phyloP scores from a whole-genome alignment of 176 grass and related monocot genomes.

The Poa annua region DNA sequence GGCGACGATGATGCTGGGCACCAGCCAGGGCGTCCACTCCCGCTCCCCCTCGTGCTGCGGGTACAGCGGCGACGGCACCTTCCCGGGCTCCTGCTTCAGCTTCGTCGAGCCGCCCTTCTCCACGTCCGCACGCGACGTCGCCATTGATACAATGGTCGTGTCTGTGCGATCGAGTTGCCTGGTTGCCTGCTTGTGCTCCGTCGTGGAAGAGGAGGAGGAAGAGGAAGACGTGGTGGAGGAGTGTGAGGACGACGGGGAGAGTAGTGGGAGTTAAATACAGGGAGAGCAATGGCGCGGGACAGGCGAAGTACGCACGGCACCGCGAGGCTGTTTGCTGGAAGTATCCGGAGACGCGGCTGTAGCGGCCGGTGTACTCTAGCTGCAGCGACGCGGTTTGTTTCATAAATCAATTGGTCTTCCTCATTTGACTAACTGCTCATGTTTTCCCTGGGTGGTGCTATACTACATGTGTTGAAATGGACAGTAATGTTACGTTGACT shows the following conservation, averaged over 20 bases:
- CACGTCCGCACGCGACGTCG: slow-evolving; percentile 52
- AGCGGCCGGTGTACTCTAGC: too few relatives aligned
- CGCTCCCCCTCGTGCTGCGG: slow-evolving; percentile 75
- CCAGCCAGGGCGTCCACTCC: slow-evolving; percentile 85
- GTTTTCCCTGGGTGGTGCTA: not conserved
- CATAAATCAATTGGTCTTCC: not conserved
- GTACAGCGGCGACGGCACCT: slow-evolving; percentile 69
- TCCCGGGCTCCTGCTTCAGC: slow-evolving; percentile 19
- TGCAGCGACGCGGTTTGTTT: not conserved
- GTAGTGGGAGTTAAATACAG: slow-evolving; percentile 50
- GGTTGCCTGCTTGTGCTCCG: not conserved
- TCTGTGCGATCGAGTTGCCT: not conserved
- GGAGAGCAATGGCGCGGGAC: not conserved
- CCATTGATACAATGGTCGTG: slow-evolving; percentile 32
- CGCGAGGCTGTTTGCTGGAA: not conserved
- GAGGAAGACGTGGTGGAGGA: not conserved
- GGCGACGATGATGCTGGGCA: slow-evolving; percentile 71
- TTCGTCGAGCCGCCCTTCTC: slow-evolving; percentile 55
- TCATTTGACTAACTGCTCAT: not conserved
- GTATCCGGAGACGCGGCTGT: not conserved
- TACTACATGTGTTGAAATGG: not conserved
- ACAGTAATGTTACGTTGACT: too few relatives aligned
- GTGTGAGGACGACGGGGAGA: not conserved
- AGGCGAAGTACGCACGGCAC: not conserved
- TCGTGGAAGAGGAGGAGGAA: not conserved